Evolutionary conservation across 768 basidiomycete genomes (phyloP), one percentile per base, ranked within the genome.

Genomic region (Ephemerocybe angulata): DNA sequence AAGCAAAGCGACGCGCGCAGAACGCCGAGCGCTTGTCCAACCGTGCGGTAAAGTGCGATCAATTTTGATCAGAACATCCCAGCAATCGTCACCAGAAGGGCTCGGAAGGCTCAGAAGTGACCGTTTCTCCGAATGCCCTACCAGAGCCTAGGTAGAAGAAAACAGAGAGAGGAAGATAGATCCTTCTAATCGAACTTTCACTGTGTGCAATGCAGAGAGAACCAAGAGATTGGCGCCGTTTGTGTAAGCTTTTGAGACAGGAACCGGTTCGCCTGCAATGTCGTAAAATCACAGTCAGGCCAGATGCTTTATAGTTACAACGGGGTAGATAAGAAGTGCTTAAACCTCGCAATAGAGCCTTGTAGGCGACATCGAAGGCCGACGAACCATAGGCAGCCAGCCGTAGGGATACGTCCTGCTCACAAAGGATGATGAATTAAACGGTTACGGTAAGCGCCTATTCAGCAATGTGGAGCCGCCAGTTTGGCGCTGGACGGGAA

Each of bases 41-140:
- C n/a, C 46, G 30, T 19, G 31, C 33, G 50, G 35, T 52, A 31
- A 52, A 52, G 35, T 21, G 25, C 25, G 48, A 50, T 50, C 48
- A 50, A 30, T 29, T 30, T 17, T 31, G 44, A 29, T 47, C 10
- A 41, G 17, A 5, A 7, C 38, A 41, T 41, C 38, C 15, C 17
- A 19, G 17, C 38, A 41, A 17, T 17, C 33, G 8, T 35, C 10
- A 8, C 33, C 33, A 35, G 33, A 35, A 35, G 33, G 33, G 17
- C 33, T 35, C 33, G 33, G 33, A 41, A 19, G n/a, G 5, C 15
- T 13, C 21, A 6, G 38, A 19, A 10, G 15, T 41, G 38, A 19
- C n/a, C n/a, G n/a, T n/a, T n/a, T 41, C 5, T 41, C 38, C 38
- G 15, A 7, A n/a, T 41, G 38, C 5, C 38, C 38, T 41, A n/a